Conservation (phyloP, 2,329 filamentous ascomycete species). For the Fusarium veterinarium region DNA sequence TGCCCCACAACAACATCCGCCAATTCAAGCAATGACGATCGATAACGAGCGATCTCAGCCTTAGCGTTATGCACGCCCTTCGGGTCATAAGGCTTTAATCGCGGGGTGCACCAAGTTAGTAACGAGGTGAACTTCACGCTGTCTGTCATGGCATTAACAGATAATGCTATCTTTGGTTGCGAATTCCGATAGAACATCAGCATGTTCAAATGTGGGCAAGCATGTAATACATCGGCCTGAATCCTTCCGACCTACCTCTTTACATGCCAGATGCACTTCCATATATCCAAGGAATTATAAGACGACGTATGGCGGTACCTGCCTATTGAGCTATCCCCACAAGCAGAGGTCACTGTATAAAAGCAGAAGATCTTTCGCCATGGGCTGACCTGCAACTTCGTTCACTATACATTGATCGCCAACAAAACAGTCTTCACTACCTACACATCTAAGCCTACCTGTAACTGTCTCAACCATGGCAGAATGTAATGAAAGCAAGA, state of each 20-base stretch:
- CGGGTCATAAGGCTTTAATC: slow-evolving; percentile 1
- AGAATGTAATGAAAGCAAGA: slow-evolving; percentile 43
- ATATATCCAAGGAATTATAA: neutral
- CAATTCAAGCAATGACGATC: neutral
- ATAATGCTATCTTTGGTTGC: neutral
- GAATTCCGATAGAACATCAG: neutral
- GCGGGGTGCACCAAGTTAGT: neutral
- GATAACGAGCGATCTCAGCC: neutral
- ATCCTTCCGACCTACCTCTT: neutral
- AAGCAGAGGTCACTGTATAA: slow-evolving; percentile 3
- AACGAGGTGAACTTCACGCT: neutral
- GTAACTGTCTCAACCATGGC: slow-evolving; percentile 27
- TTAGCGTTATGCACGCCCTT: slow-evolving; percentile 30
- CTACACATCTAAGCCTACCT: neutral
- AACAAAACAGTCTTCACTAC: neutral
- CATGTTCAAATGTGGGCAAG: neutral
- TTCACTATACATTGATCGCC: neutral
- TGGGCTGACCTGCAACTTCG: neutral
- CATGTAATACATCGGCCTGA: neutral
- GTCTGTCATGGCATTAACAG: neutral
- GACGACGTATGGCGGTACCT: slow-evolving; percentile 1
- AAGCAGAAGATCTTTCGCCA: neutral
- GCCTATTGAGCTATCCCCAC: neutral
- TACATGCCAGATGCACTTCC: neutral
- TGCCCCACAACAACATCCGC: neutral